A percentile compares a stretch with the other conserved stretches of the same genome.
These are phyloP conservation scores for Thelonectria olida DNA, from an alignment of 2,329 filamentous ascomycete species.

Conservation along the genomic window DNA sequence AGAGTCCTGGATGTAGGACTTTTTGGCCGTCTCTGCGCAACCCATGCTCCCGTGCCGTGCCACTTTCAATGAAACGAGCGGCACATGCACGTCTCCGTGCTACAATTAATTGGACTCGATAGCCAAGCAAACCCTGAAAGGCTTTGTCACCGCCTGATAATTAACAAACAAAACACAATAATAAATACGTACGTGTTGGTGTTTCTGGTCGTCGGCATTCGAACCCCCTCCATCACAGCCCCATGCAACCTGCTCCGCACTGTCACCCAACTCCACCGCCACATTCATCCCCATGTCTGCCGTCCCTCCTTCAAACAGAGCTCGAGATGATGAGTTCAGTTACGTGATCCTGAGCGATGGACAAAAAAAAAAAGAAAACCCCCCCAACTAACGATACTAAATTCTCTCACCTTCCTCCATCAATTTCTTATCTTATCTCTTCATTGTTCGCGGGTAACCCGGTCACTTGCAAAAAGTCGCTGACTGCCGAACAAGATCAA, in stretches of 20 bases:
- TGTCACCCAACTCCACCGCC: not conserved
- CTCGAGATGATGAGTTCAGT: too few relatives aligned
- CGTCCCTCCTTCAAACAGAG: too few relatives aligned
- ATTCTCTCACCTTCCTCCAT: too few relatives aligned
- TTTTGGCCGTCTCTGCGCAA: constrained; percentile 2
- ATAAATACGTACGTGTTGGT: not conserved
- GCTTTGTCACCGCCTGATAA: constrained; percentile 7
- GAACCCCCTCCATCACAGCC: not conserved
- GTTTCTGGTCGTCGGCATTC: not conserved
- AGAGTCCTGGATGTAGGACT: constrained; percentile 18
- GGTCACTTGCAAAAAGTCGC: constrained; percentile 4
- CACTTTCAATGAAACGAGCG: constrained; percentile 21
- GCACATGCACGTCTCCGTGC: constrained; percentile 15
- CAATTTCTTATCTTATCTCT: too few relatives aligned
- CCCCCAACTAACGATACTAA: too few relatives aligned
- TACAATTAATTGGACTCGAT: constrained; percentile 13
- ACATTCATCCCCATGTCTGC: not conserved
- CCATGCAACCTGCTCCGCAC: not conserved
- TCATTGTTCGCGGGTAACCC: not conserved
- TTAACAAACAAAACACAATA: constrained; percentile 6
- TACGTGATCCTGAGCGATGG: too few relatives aligned
- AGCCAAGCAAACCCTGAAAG: constrained; percentile 1
- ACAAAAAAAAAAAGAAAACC: too few relatives aligned
- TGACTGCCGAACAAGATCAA: not conserved
- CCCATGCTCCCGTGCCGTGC: constrained; percentile 3